These are phyloP conservation scores for Sclerotinia glacialis DNA, from an alignment of 2,329 filamentous ascomycete genomes.

Conservation along the genomic window DNA sequence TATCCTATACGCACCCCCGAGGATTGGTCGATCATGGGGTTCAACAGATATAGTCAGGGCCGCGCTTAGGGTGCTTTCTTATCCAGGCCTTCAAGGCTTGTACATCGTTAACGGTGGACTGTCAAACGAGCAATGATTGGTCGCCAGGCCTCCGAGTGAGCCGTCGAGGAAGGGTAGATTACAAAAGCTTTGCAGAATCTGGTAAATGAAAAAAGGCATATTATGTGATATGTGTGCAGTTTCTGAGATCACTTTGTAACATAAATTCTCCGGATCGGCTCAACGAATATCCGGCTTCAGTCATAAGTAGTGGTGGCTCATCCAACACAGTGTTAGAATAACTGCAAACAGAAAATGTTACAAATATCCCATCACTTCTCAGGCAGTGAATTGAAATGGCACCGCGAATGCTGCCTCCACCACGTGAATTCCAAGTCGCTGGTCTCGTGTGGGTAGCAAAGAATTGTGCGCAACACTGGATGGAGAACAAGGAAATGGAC, in stretches of 20 bases:
- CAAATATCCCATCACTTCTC: not conserved
- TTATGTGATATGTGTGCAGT: not conserved
- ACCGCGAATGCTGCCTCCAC: no score
- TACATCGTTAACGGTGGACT: not conserved
- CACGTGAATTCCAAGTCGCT: no score
- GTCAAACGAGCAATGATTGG: no score
- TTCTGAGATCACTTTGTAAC: not conserved
- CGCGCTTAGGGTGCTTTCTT: not conserved
- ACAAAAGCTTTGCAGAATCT: no score
- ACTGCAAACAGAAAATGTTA: not conserved
- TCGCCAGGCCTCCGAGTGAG: no score
- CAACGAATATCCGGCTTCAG: not conserved
- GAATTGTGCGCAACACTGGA: fast-evolving
- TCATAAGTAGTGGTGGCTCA: not conserved
- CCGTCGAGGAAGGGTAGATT: no score
- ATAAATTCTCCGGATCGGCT: not conserved
- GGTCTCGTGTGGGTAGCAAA: no score
- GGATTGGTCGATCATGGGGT: not conserved
- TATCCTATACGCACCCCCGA: not conserved
- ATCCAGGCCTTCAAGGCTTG: not conserved
- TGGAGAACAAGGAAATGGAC: not conserved
- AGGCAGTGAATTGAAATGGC: no score
- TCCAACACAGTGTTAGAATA: no score
- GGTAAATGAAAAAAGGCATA: not conserved
- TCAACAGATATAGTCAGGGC: no score